Conservation (phyloP, 202 grass and related monocot species). For the Setaria italica region DNA sequence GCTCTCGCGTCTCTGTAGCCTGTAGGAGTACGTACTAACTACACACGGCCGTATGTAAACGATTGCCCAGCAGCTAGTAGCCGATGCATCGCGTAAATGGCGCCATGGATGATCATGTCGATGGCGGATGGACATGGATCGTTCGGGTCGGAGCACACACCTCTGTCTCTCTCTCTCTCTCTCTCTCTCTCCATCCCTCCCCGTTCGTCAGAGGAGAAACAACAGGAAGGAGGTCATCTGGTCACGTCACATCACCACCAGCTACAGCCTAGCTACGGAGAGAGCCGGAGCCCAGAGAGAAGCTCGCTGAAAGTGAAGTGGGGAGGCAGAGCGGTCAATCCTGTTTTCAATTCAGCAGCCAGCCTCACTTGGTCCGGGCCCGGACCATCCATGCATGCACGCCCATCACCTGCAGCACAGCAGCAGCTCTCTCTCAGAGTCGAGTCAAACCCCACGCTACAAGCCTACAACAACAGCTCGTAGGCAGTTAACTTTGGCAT, state of each 20-base stretch:
- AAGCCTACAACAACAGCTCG: no score
- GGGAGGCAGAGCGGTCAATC: neutral
- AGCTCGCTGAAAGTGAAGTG: no score
- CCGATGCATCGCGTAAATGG: slow-evolving; percentile 14
- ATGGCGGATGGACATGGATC: neutral
- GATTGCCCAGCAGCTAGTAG: neutral
- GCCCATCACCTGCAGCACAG: neutral
- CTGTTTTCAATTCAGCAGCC: slow-evolving; percentile 3
- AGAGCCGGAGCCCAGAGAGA: neutral
- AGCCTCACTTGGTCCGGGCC: slow-evolving; percentile 5
- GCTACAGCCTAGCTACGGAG: neutral
- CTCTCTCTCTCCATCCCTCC: neutral
- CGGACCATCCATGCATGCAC: neutral
- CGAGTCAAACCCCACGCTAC: slow-evolving; percentile 2
- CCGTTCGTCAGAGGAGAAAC: neutral
- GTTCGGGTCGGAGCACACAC: neutral
- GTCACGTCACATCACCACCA: slow-evolving; percentile 32
- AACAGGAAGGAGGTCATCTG: slow-evolving; percentile 20
- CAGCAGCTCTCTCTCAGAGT: neutral
- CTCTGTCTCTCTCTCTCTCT: slow-evolving; percentile 4
- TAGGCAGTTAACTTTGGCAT: no score
- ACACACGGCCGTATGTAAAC: neutral
- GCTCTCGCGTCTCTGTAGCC: neutral
- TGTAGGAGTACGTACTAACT: neutral
- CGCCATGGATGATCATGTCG: slow-evolving; percentile 18